Percentiles rank a stretch among this genome's conserved stretches.
Evolutionary conservation across 1,284 basidiomycete genomes (phyloP).

Genomic region (Pseudozyma tsukubaensis): DNA sequence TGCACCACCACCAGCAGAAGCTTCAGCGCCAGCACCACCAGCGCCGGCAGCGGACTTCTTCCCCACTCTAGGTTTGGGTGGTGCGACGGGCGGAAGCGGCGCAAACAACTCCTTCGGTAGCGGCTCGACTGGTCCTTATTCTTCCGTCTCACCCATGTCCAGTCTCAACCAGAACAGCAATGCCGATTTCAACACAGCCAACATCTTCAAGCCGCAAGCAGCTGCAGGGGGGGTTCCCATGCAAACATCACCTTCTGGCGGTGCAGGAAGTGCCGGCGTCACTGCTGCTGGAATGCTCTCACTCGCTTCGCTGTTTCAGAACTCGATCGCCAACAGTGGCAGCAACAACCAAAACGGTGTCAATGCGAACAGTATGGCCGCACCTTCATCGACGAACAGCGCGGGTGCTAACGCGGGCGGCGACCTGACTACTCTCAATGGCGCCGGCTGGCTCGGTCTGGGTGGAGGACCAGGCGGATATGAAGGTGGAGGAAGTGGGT

Average conservation of each 20-base stretch:
- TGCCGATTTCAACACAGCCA: conserved; percentile 16
- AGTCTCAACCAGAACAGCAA: conserved; percentile 29
- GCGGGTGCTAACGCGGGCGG: neutral
- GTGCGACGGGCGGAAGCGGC: neutral
- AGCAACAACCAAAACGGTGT: neutral
- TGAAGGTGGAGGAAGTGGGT: conserved; percentile 47
- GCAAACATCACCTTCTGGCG: conserved; percentile 15
- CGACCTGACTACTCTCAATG: conserved; percentile 46
- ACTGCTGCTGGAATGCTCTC: conserved; percentile 32
- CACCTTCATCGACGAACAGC: neutral
- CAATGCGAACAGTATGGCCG: neutral
- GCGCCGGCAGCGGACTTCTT: conserved; percentile 18
- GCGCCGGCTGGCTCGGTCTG: conserved; percentile 64
- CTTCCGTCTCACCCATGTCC: conserved; percentile 33
- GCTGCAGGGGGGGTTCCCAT: conserved; percentile 8
- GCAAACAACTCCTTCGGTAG: conserved; percentile 7
- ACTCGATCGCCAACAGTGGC: neutral
- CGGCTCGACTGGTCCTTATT: conserved; percentile 34
- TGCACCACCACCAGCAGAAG: conserved; percentile 4
- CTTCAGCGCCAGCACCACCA: neutral
- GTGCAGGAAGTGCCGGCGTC: conserved; percentile 8
- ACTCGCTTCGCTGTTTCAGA: conserved; percentile 32
- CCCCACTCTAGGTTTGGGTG: conserved; percentile 22
- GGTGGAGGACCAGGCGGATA: conserved; percentile 54
- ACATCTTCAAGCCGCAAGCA: conserved; percentile 43